Evolutionary conservation across 306 rosid species (phyloP).

Genomic region (Delonix regia): DNA sequence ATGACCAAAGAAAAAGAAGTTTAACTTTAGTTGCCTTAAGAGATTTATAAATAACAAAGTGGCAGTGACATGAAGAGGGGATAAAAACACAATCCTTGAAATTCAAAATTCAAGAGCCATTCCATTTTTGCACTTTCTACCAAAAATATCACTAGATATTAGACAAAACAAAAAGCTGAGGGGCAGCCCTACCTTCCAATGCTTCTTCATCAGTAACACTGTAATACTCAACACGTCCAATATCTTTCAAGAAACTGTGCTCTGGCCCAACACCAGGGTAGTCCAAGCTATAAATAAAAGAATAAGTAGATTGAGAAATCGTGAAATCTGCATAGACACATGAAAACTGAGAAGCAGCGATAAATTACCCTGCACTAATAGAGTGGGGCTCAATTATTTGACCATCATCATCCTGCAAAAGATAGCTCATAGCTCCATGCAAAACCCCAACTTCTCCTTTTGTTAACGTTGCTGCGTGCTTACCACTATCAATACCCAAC

Average conservation of each 20-base stretch:
- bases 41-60: slow-evolving; percentile 14
- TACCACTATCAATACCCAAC: slow-evolving; percentile 82
- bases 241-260: slow-evolving; percentile 88
- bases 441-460: slow-evolving; percentile 93
- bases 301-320: slow-evolving; percentile 19
- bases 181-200: slow-evolving; percentile 65
- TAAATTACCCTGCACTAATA: slow-evolving; percentile 89
- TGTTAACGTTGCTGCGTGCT: slow-evolving; percentile 92
- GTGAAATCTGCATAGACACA: slow-evolving; percentile 18
- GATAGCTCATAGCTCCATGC: slow-evolving; percentile 98
- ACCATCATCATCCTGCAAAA: slow-evolving; percentile 94
- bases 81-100: slow-evolving; percentile 9
- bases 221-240: slow-evolving; percentile 77
- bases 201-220: slow-evolving; percentile 89
- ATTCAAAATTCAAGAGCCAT: slow-evolving; percentile 10
- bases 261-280: slow-evolving; percentile 99
- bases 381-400: slow-evolving; percentile 95
- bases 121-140: slow-evolving; percentile 5
- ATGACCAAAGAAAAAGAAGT: too few species aligned
- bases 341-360: slow-evolving; percentile 14
- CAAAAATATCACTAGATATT: slow-evolving; percentile 10
- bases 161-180: neutral
- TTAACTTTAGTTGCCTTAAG: too few species aligned
- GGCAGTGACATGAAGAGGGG: neutral
- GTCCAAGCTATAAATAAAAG: slow-evolving; percentile 66